Evolutionary conservation across 257 asterid genomes (phyloP).

Genomic region (Marsdenia floribunda): DNA sequence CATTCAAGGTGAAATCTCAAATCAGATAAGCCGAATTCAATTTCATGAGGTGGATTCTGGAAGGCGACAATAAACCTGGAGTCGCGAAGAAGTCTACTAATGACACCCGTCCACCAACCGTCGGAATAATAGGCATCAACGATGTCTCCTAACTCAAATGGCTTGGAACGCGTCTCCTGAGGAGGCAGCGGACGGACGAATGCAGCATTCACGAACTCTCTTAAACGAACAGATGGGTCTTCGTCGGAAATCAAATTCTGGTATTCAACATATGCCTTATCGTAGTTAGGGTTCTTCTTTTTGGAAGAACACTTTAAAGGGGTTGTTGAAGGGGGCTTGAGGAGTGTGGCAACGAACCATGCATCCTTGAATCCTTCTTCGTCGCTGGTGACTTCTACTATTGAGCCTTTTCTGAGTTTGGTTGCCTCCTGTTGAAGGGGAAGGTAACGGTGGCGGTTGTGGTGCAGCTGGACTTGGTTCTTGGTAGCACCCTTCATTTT

Average conservation of each 20-base stretch:
- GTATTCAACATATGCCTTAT: conserved; percentile 42
- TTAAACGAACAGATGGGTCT: conserved; percentile 30
- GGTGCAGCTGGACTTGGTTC: background rate
- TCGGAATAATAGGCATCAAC: conserved; percentile 60
- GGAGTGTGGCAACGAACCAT: conserved; percentile 44
- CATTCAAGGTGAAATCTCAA: conserved; percentile 65
- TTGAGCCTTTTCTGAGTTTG: conserved; percentile 15
- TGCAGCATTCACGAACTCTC: conserved; percentile 31
- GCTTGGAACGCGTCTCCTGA: conserved; percentile 8
- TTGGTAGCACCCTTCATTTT: conserved; percentile 12
- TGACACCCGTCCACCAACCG: conserved; percentile 71
- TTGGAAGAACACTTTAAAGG: background rate
- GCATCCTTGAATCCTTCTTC: conserved; percentile 48
- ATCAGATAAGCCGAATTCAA: conserved; percentile 39
- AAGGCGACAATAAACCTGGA: conserved; percentile 40
- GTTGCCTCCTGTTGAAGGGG: background rate
- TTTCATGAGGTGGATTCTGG: conserved; percentile 48
- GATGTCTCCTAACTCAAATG: conserved; percentile 36
- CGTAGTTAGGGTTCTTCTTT: conserved; percentile 1
- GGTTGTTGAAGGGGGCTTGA: background rate
- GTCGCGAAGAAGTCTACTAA: conserved; percentile 25
- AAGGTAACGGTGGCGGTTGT: background rate
- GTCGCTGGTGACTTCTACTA: conserved; percentile 45
- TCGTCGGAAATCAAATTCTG: conserved; percentile 34
- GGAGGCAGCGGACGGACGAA: conserved; percentile 54